Evolutionary conservation across 345 rosid species (phyloP), one percentile per base, ranked within the genome.

Genomic region (Reutealis trisperma): DNA sequence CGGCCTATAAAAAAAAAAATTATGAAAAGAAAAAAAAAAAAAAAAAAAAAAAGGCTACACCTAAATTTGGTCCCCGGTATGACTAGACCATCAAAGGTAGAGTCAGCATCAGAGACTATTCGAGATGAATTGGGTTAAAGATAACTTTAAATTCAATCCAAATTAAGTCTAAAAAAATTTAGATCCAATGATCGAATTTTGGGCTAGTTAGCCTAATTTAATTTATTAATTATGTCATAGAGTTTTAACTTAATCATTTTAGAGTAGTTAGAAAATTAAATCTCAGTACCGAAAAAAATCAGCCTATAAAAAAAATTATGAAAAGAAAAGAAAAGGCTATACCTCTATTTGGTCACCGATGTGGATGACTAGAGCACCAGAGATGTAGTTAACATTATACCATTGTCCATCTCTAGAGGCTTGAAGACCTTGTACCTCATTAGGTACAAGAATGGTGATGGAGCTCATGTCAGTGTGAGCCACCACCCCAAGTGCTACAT

Each of bases 301-400:
- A 34, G 37, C 5, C 37, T 27, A 42, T 5, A 8, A 42, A 42
- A 42, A 1, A 27, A 27, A 2, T 27, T 27, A 27, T 27, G 30
- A 27, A 72, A 12, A 32, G 25, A 6, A 16, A 75, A 27, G 41
- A 16, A n/a, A 9, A 0, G 32, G 0, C 2, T 52, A 55, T 8
- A 92, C 99, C 99, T 90, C 84, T 9, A 92, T 75, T 77, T 96
- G 99, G 71, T 96, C 99, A 8, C 98, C 98, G 22, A 96, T 75
- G 66, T 93, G 97, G 54, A 96, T 45, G 78, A 93, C 86, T 64
- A 96, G 85, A 55, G 97, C 97, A 32, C 84, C 81, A 25, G 96
- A 91, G 83, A 91, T 90, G 83, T 89, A 88, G 76, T 82, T 83
- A 41, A 88, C 94, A 30, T 92, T 86, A 55, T 89, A 78, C 99